Evolutionary conservation across 164 flowering plant species (phyloP).

Genomic region (Vitis amurensis): DNA sequence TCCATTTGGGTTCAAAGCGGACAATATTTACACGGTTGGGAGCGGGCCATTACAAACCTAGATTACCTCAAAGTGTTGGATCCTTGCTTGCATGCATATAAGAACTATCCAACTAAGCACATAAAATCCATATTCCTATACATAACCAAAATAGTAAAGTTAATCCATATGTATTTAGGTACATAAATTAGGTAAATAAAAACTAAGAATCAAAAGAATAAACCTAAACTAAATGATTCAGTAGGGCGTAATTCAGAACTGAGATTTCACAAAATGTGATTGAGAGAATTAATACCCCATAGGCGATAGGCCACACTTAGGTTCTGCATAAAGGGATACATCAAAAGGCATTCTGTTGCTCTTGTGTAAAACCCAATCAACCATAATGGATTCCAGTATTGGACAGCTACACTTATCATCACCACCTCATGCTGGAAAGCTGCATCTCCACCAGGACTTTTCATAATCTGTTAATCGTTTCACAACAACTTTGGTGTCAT

Average conservation of each 20-base stretch:
- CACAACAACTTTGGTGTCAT: too few relatives aligned
- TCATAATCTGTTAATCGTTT: too few relatives aligned
- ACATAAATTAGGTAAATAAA: too few relatives aligned
- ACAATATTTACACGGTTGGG: too few relatives aligned
- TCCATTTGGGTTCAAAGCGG: too few relatives aligned
- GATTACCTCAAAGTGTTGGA: too few relatives aligned
- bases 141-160: background rate
- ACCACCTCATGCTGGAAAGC: constrained; percentile 38
- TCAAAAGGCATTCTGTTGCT: constrained; percentile 85
- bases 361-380: constrained; percentile 40
- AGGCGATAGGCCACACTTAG: constrained; percentile 60
- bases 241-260: too few relatives aligned
- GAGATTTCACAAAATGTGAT: background rate
- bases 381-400: too few relatives aligned
- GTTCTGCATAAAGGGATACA: constrained; percentile 55
- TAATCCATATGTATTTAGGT: background rate
- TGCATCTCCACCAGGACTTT: too few relatives aligned
- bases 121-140: background rate
- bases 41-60: too few relatives aligned
- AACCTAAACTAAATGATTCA: background rate
- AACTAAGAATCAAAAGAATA: background rate
- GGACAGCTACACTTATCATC: constrained; percentile 29
- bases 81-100: too few relatives aligned
- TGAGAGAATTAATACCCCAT: constrained; percentile 52
- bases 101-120: background rate